phyloP scores from a whole-genome alignment of 306 rosid genomes.

The Potentilla sterilis region DNA sequence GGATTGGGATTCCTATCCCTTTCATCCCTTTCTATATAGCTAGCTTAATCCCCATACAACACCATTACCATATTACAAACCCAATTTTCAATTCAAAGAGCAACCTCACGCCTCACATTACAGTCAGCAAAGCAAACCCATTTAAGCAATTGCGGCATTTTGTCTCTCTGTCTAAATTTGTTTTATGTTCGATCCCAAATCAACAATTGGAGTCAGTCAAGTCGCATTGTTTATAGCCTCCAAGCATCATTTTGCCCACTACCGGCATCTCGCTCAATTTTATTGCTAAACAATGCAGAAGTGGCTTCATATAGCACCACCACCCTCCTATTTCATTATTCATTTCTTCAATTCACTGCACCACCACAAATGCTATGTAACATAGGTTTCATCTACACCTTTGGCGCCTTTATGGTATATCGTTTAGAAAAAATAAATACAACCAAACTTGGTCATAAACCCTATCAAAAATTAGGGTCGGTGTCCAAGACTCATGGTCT shows the following conservation, averaged over 20 bases:
- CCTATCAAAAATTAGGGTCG: neutral
- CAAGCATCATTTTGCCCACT: neutral
- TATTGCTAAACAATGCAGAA: neutral
- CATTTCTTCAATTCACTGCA: slow-evolving; percentile 6
- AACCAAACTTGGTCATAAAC: too few species aligned
- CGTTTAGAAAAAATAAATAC: neutral
- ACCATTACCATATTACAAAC: slow-evolving; percentile 28
- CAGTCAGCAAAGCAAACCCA: slow-evolving; percentile 45
- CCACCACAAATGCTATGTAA: neutral
- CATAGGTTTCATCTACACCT: slow-evolving; percentile 11
- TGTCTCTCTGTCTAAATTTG: slow-evolving; percentile 18
- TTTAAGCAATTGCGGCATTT: slow-evolving; percentile 47
- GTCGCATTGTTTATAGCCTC: neutral
- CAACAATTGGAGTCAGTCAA: neutral
- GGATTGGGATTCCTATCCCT: slow-evolving; percentile 61
- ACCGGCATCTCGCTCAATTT: slow-evolving; percentile 3
- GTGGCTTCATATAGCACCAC: neutral
- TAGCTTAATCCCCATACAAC: neutral
- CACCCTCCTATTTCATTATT: neutral
- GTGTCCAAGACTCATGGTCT: neutral
- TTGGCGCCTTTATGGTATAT: neutral
- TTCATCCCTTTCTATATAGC: slow-evolving; percentile 44
- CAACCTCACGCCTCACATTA: slow-evolving; percentile 22
- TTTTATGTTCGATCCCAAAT: neutral
- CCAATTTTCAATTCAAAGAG: slow-evolving; percentile 32